Evolutionary conservation across 345 rosid species (phyloP), one percentile per base, ranked within the genome.

Genomic region (Citrus glauca): DNA sequence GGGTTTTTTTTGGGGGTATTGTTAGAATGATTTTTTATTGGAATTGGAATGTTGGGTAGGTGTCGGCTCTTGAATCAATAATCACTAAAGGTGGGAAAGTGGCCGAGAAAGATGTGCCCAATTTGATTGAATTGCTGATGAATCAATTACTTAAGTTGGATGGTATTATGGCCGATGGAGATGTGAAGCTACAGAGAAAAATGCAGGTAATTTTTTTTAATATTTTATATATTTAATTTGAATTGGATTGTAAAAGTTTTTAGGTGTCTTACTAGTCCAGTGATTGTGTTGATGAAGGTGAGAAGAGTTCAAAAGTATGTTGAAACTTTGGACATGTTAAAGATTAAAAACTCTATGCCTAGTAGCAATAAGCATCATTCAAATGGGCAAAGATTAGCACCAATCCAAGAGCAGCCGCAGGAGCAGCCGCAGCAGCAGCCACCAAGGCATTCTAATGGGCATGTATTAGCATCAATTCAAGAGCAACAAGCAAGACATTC

Each of bases 251-350:
- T 16, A 13, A 68, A 25, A 9, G n/a, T 11, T 27, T 42, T 62
- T 10, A 66, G 4, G 16, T 7, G 19, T 8, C 40, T 55, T 9
- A 9, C 42, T 24, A 30, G 28, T 73, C 42, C 37, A 38, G 59
- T 40, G 11, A 37, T 28, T 45, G 66, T 82, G 53, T 55, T 40
- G 53, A 20, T 83, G 72, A 32, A 95, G 99, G 99, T 94, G 85
- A 88, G 72, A 66, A 94, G 98, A 88, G 98, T 97, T 68, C 99
- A 97, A 71, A 91, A 88, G 81, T 97, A 85, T 81, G 99, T 97
- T 1, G 98, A 97, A 80, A 90, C 94, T 42, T 80, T 97, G 66
- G 99, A 97, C 83, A 71, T 82, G 82, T 86, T 97, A 84, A 97
- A 94, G 89, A 81, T 90, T n/a, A 97, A 91, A 78, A 94, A 87